These are phyloP conservation scores for Plectosphaerella plurivora DNA, from an alignment of 2,329 filamentous ascomycete species.

Conservation along the genomic window DNA sequence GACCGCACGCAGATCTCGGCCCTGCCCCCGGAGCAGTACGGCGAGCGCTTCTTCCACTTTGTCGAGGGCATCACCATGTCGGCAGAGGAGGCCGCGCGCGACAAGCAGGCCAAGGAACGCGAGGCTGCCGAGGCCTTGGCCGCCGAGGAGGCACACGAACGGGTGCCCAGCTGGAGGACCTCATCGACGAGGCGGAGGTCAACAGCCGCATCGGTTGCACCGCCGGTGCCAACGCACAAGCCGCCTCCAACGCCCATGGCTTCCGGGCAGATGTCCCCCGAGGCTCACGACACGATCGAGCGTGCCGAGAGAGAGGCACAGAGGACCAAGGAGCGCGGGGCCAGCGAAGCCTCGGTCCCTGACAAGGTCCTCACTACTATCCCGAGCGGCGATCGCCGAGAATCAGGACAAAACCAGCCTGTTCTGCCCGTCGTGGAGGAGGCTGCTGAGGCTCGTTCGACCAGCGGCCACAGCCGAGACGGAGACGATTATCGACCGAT, in stretches of 20 bases:
- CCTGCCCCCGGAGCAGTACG: slow-evolving; percentile 84
- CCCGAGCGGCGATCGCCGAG: slow-evolving; percentile 36
- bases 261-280: slow-evolving; percentile 24
- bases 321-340: slow-evolving; percentile 25
- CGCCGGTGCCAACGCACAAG: slow-evolving; percentile 41
- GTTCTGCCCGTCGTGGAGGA: slow-evolving; percentile 84
- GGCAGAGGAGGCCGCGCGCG: slow-evolving; percentile 73
- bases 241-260: slow-evolving; percentile 36
- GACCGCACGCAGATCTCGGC: slow-evolving; percentile 88
- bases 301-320: slow-evolving; percentile 32
- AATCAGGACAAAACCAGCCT: slow-evolving; percentile 52
- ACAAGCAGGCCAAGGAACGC: slow-evolving; percentile 54
- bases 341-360: slow-evolving; percentile 48
- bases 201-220: slow-evolving; percentile 22
- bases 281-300: slow-evolving; percentile 34
- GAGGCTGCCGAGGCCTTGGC: slow-evolving; percentile 45
- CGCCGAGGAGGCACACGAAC: slow-evolving; percentile 25
- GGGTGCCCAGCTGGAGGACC: slow-evolving; percentile 28
- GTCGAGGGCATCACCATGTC: slow-evolving; percentile 90
- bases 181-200: slow-evolving; percentile 24
- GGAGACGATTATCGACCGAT: slow-evolving; percentile 34
- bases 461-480: slow-evolving; percentile 53
- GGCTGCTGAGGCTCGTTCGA: slow-evolving; percentile 70
- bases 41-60: slow-evolving; percentile 90
- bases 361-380: slow-evolving; percentile 51